Evolutionary conservation across 306 rosid genomes (phyloP), one percentile per base, ranked within the genome.

Genomic region (Fragaria ananassa): DNA sequence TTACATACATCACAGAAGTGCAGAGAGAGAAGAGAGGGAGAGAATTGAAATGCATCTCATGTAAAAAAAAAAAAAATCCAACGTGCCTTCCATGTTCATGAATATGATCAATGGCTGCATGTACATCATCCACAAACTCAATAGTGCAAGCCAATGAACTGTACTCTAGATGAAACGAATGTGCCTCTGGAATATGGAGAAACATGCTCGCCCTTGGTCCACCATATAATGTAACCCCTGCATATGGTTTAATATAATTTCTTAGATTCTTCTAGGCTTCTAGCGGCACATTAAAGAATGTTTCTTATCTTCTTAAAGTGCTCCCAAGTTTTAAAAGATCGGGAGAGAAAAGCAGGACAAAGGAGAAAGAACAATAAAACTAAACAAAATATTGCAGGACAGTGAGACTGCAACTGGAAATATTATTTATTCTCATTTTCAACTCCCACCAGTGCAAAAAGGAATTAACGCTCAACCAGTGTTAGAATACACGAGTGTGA

Each of bases 81-180:
- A 57, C 96, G 47, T 92, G 76, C 99, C 99, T 95, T 92, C 99
- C 99, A 76, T 91, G 76, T 78, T 74, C 81, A 85, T 95, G 91
- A 82, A 95, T 92, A 80, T 95, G 99, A 57, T 66, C 83, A 79
- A 92, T 88, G 72, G 99, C 99, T 27, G 92, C 87, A 78, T 80
- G 71, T 23, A 92, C 97, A 78, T 92, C 91, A 66, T 89, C 98
- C 70, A 95, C 93, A 19, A 92, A 82, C 86, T 95, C 99, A 82
- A 96, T 23, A 61, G 97, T 91, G 87, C 97, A 96, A 70, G 99
- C 89, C 88, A 89, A 49, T 62, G 98, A 89, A 84, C 88, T 88
- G 87, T 96, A 91, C 83, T 96, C 98, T 17, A 88, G 96, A 81
- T 96, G 99, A 72, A 96, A 84, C 41, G 93, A 82, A 75, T 35